phyloP scores from a whole-genome alignment of 2,329 filamentous ascomycete genomes.

The Knoxdaviesia proteae region DNA sequence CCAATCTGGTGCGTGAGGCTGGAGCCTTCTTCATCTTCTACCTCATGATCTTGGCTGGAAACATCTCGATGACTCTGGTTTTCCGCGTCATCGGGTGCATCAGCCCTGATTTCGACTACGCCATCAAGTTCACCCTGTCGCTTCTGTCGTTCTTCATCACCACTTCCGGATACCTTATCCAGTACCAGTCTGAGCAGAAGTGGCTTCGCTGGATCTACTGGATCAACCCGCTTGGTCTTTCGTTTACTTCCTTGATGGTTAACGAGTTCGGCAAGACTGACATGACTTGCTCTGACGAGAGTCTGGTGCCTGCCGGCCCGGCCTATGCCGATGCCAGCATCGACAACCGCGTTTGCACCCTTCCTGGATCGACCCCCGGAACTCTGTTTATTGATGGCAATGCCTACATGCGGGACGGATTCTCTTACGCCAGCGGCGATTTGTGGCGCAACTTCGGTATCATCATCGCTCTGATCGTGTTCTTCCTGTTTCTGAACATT shows the following conservation, averaged over 20 bases:
- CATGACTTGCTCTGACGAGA: conserved; percentile 46
- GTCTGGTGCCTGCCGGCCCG: conserved; percentile 49
- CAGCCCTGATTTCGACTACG: conserved; percentile 67
- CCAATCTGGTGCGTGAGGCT: conserved; percentile 42
- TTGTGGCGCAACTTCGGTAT: conserved; percentile 77
- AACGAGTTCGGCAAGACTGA: conserved; percentile 60
- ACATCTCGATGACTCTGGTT: conserved; percentile 55
- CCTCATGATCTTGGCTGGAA: conserved; percentile 46
- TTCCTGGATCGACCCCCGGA: conserved; percentile 50
- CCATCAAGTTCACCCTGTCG: conserved; percentile 62
- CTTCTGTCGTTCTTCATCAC: conserved; percentile 67
- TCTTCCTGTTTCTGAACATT: conserved; percentile 58
- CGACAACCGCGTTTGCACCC: conserved; percentile 60
- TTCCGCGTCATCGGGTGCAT: conserved; percentile 56
- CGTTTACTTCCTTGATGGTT: conserved; percentile 62
- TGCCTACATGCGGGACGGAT: conserved; percentile 48
- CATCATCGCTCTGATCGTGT: conserved; percentile 51
- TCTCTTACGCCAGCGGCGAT: conserved; percentile 42
- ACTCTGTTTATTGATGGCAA: conserved; percentile 40
- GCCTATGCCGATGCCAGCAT: conserved; percentile 41
- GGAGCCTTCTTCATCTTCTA: conserved; percentile 64
- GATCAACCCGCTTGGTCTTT: conserved; percentile 52
- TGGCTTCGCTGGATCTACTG: conserved; percentile 70
- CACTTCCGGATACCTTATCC: conserved; percentile 68
- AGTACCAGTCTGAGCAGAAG: conserved; percentile 51